Evolutionary conservation across 2,329 filamentous ascomycete genomes (phyloP), one percentile per base, ranked within the genome.

Genomic region (Fusarium temperatum): DNA sequence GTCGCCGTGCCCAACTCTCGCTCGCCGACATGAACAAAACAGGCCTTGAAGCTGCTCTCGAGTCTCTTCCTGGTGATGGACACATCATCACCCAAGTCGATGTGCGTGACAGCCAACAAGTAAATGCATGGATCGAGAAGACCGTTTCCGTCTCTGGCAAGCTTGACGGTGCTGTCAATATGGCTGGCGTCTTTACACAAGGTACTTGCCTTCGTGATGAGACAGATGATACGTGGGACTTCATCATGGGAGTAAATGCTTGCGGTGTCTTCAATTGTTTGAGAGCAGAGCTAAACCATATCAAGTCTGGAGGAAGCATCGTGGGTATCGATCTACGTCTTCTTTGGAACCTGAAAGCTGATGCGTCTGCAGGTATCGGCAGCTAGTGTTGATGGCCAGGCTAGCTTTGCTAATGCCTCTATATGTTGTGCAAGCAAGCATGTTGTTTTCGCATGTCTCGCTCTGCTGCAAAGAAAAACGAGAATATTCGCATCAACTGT

Each of bases 291-390:
- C 3, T 51, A 5, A 35, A 10, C 1, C 17, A 24, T 14, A n/a
- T 51, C 3, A 51, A n/a, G n/a, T 14, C 30, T 24, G 22, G 48
- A 10, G 48, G 30, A 14, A 35, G 48, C n/a, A 51, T 51, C 18
- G 15, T 8, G 4, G 5, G 6, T 12, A 3, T 22, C 3, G 24
- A 17, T 17, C 13, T 5, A n/a, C 13, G 0, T 22, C 17, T 11
- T 22, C 4, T 7, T 5, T 11, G 20, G 20, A 22, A 14, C 9
- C 5, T 8, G 45, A 4, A 22, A 8, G 13, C 26, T 47, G 3
- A 11, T 15, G 9, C 8, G 8, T 18, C 8, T 35, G 15, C 3
- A 35, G 48, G 28, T 51, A 7, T 35, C 48, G 3, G 48, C 30
- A 8, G 30, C 48, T 5, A 51, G 48, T 7, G 30, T 51, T 10